Base-by-base conservation (phyloP, 106 monocot species). In the Posidonia australis region DNA sequence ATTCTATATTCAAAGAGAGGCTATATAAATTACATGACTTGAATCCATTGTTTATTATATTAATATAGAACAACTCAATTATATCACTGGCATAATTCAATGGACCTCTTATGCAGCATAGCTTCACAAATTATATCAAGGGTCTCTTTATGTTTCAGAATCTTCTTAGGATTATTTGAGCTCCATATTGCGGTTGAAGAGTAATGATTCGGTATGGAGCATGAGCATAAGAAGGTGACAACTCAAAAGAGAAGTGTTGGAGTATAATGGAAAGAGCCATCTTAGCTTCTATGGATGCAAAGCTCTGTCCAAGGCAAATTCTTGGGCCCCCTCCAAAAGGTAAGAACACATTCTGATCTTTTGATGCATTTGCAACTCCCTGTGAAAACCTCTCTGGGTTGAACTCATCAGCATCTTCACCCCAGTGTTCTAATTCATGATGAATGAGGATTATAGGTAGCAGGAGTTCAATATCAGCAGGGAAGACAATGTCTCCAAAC, bases 311-410 rank as follows among this genome's bases (percentile, higher is more conserved):
- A 0, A 87, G 36, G 65, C 87, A 86, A 0, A 75, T 69, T 18
- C 77, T 48, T 1, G 79, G 86, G 1, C 86, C 86, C 71, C 77
- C 60, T 12, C 86, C 74, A 43, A 82, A 86, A 5, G 86, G 82
- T 58, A 77, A 75, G 66, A 69, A 87, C 1, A 65, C 62, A 5
- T 41, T 51, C 21, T 58, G 74, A 26, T 54, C 54, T 5, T 74
- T 82, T 43, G 74, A 44, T 54, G 78, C 84, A 62, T 80, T 85
- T 9, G 70, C 60, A 76, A 83, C 60, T 7, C 79, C 83, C 23
- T 79, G 72, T 0, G 75, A 51, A 32, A 83, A 83, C 43, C 83
- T 71, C 51, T 60, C 68, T 14, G 83, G 83, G 0, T 66, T 83
- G 72, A 83, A 83, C 42, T 83, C 79, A 1, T 24, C 21, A 1